Percentiles rank a stretch among this genome's conserved stretches.
These are phyloP conservation scores for Phyllachora maydis DNA, from an alignment of 2,329 filamentous ascomycete species.

Conservation along the genomic window DNA sequence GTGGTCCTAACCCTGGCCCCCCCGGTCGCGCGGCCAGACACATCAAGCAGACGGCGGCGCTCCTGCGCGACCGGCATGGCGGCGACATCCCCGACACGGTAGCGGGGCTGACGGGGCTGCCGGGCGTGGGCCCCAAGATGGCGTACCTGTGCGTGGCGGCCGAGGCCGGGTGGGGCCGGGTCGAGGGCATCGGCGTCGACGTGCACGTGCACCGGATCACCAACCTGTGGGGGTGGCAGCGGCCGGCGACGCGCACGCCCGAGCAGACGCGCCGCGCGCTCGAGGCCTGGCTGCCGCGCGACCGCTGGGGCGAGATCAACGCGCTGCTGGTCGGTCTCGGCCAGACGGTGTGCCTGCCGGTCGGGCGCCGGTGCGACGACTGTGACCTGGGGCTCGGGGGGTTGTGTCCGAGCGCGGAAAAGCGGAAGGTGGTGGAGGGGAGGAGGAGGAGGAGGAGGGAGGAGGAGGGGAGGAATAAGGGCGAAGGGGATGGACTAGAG, in stretches of 20 bases:
- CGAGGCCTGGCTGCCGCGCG: slow-evolving; percentile 63
- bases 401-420: slow-evolving; percentile 54
- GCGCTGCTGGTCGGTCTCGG: slow-evolving; percentile 73
- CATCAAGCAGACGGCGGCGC: slow-evolving; percentile 53
- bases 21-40: no score
- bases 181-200: slow-evolving; percentile 73
- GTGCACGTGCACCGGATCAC: slow-evolving; percentile 91
- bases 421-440: slow-evolving; percentile 37
- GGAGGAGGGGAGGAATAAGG: no score
- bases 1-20: no score
- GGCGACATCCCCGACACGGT: slow-evolving; percentile 68
- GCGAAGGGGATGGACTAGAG: slow-evolving; percentile 5
- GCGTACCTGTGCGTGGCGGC: slow-evolving; percentile 71
- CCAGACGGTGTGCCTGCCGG: slow-evolving; percentile 67
- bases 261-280: slow-evolving; percentile 63
- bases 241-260: slow-evolving; percentile 42
- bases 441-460: slow-evolving; percentile 24
- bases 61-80: slow-evolving; percentile 48
- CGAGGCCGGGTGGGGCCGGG: slow-evolving; percentile 33
- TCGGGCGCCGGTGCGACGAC: slow-evolving; percentile 63
- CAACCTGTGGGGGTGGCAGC: slow-evolving; percentile 85
- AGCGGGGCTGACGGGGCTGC: slow-evolving; percentile 53
- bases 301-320: slow-evolving; percentile 87
- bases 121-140: slow-evolving; percentile 90
- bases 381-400: slow-evolving; percentile 62